A percentile compares a stretch with the other conserved stretches of the same genome.
Evolutionary conservation across 2,329 filamentous ascomycete species (phyloP).

Genomic region (Alternaria sp.): DNA sequence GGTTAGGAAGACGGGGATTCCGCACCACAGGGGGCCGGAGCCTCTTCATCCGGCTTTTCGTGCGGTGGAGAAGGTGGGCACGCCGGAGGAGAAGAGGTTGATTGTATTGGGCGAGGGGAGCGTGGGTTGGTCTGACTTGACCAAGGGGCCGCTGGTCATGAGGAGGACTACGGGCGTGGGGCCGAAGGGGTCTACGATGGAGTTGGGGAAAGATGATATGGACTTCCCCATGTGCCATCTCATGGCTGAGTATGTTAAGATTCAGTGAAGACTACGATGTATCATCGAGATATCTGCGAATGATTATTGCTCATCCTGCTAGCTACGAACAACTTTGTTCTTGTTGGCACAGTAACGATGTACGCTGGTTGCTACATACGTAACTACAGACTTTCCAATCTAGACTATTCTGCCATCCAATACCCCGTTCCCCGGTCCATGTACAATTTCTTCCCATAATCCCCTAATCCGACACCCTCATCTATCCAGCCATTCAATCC

Average conservation of each 20-base stretch:
- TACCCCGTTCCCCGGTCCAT: neutral
- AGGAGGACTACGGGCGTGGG: neutral
- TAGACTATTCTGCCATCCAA: neutral
- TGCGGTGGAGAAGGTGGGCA: neutral
- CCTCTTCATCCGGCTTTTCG: neutral
- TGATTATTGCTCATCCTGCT: neutral
- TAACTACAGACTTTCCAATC: neutral
- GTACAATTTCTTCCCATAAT: neutral
- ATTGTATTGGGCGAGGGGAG: neutral
- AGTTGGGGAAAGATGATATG: neutral
- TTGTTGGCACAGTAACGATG: neutral
- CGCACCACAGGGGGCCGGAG: neutral
- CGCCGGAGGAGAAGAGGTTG: neutral
- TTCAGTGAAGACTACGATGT: neutral
- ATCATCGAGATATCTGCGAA: neutral
- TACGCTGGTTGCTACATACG: neutral
- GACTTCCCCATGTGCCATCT: slow-evolving; percentile 7
- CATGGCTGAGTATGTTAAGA: neutral
- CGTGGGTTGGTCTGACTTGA: neutral
- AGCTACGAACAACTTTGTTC: neutral
- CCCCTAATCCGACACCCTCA: neutral
- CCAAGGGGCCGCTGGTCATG: slow-evolving; percentile 1
- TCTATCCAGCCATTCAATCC: neutral
- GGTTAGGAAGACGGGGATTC: slow-evolving; percentile 13
- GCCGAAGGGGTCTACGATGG: neutral